These are phyloP conservation scores for Ambispora gerdemannii DNA, from an alignment of 192 early-diverging fungal species.

Conservation along the genomic window DNA sequence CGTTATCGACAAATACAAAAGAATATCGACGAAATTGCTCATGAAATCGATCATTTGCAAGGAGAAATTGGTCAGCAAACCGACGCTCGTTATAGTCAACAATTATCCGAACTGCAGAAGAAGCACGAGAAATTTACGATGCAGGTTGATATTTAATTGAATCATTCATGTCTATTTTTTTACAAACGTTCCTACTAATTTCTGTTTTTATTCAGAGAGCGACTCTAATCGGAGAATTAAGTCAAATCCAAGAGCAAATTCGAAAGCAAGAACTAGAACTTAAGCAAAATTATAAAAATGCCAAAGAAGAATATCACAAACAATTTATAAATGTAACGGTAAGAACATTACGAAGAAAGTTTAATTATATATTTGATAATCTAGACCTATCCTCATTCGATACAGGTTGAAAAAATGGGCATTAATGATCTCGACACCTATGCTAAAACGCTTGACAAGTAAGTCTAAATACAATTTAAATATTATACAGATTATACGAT, in stretches of 20 bases:
- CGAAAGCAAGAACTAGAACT: constrained; percentile 59
- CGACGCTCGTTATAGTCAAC: constrained; percentile 25
- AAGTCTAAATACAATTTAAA: neutral
- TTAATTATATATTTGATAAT: neutral
- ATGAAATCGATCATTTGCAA: constrained; percentile 1
- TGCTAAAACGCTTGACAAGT: constrained; percentile 75
- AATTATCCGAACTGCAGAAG: constrained; percentile 35
- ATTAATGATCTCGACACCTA: constrained; percentile 81
- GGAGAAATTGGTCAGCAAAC: constrained; percentile 14
- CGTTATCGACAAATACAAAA: constrained; percentile 36
- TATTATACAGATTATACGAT: too few species aligned
- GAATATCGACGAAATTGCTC: neutral
- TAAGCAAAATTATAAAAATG: constrained; percentile 68
- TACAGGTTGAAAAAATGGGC: constrained; percentile 72
- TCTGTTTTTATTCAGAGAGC: constrained; percentile 57
- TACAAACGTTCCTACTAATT: too few species aligned
- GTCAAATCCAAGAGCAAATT: constrained; percentile 79
- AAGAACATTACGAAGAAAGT: neutral
- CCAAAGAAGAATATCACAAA: constrained; percentile 65
- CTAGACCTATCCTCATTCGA: neutral
- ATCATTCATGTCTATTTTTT: too few species aligned
- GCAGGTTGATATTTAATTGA: too few species aligned
- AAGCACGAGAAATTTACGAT: constrained; percentile 35
- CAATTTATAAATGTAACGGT: constrained; percentile 71
- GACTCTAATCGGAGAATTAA: constrained; percentile 66